These are phyloP conservation scores for Alisma plantagoaquatica DNA, from an alignment of 106 monocot species.

Conservation along the genomic window DNA sequence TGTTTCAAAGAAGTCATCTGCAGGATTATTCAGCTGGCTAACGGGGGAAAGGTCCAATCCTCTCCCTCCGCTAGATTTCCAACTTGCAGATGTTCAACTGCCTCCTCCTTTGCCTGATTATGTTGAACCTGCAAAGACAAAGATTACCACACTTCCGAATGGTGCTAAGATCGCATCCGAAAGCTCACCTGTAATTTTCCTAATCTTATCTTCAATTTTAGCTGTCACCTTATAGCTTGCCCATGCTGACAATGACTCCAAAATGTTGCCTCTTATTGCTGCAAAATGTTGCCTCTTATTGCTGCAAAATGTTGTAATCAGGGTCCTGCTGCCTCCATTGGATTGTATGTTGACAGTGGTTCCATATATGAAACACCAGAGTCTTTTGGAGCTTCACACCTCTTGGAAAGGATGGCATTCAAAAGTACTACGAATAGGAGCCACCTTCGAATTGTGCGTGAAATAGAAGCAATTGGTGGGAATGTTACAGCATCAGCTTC, in stretches of 20 bases:
- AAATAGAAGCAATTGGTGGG: constrained; percentile 76
- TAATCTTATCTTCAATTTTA: not conserved
- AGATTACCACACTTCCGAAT: constrained; percentile 65
- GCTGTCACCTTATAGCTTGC: not conserved
- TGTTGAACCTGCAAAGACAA: constrained; percentile 59
- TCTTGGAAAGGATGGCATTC: constrained; percentile 72
- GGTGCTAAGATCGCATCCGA: constrained; percentile 78
- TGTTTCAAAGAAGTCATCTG: constrained; percentile 41
- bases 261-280: not conserved
- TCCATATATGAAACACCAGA: constrained; percentile 56
- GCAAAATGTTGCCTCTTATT: not conserved
- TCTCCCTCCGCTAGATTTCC: constrained; percentile 53
- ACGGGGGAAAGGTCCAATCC: constrained; percentile 33
- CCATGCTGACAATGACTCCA: not conserved
- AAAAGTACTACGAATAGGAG: constrained; percentile 72
- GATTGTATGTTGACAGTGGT: constrained; percentile 64
- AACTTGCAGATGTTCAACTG: constrained; percentile 43
- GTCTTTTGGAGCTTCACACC: constrained; percentile 46
- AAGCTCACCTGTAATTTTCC: constrained; percentile 43
- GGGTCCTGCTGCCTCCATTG: constrained; percentile 62
- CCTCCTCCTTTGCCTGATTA: constrained; percentile 60
- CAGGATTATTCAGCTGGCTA: constrained; percentile 60
- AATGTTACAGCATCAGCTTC: constrained; percentile 59
- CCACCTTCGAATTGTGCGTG: constrained; percentile 62
- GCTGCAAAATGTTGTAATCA: too few relatives aligned